Evolutionary conservation across 75 land plant genomes (phyloP).

Genomic region (Picea sitchensis): DNA sequence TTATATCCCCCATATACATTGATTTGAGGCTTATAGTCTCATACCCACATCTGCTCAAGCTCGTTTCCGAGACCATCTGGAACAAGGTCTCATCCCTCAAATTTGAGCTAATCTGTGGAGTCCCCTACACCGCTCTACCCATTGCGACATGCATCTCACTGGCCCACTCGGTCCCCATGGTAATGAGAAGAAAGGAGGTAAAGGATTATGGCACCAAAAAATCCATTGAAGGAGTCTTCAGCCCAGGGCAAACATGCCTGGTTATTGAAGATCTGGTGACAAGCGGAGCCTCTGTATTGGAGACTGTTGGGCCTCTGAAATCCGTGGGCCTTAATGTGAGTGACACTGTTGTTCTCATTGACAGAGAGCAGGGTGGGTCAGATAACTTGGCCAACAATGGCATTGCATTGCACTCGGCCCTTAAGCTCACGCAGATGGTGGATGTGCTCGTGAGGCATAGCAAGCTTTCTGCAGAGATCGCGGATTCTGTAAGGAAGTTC

Average conservation of each 20-base stretch:
- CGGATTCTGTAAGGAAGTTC: slow-evolving; percentile 55
- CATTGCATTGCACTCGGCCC: slow-evolving; percentile 60
- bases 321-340: slow-evolving; percentile 61
- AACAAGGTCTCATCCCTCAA: slow-evolving; percentile 6
- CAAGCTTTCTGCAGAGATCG: slow-evolving; percentile 62
- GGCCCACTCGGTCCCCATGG: slow-evolving; percentile 64
- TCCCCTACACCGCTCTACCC: slow-evolving; percentile 97
- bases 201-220: slow-evolving; percentile 89
- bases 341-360: slow-evolving; percentile 86
- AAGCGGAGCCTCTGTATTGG: slow-evolving; percentile 88
- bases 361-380: slow-evolving; percentile 74
- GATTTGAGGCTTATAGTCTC: slow-evolving; percentile 96
- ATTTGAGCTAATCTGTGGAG: slow-evolving; percentile 87
- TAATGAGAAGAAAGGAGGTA: slow-evolving; percentile 96
- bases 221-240: slow-evolving; percentile 77
- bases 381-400: slow-evolving; percentile 74
- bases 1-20: slow-evolving; percentile 91
- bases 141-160: slow-evolving; percentile 80
- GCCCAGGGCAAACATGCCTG: slow-evolving; percentile 45
- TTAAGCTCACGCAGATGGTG: slow-evolving; percentile 67
- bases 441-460: slow-evolving; percentile 60
- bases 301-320: slow-evolving; percentile 75
- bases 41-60: slow-evolving; percentile 72
- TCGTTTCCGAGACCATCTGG: slow-evolving; percentile 57
- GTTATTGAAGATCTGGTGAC: slow-evolving; percentile 93